Base-by-base conservation (phyloP, 2,329 filamentous ascomycete species). In the Talaromyces amestolkiae region DNA sequence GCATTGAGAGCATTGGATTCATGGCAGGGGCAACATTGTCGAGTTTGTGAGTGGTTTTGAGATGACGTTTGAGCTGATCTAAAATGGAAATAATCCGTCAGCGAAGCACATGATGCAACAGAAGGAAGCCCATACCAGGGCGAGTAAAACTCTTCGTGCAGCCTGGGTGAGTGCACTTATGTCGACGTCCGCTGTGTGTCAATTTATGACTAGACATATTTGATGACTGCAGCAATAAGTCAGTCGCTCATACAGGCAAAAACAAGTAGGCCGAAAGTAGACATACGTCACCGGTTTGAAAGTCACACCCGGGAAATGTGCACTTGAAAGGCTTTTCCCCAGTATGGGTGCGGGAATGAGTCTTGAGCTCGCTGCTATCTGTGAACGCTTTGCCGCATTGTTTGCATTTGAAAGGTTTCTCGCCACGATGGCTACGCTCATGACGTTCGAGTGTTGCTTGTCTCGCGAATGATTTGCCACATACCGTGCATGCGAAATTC, bases 171-270 rank as follows among this genome's bases (percentile, higher is more conserved):
- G 70, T 66, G 65, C 78, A 80, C 72, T 78, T 80, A 49, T 80
- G 78, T 70, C 72, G 76, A 45, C 78, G 76, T 67, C 79, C 78
- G 33, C 77, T 78, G 65, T 80, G 78, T 2, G 78, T 80, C 33
- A 80, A 70, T 68, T 78, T 75, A 64, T 80, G 78, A 39, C 78
- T 80, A 1, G 78, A 80, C 78, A 80, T 80, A 65, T 80, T 80
- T 7, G 78, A 80, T 24, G 78, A 80, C 78, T 80, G 51, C 8
- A 15, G 60, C 54, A 17, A 33, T 15, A 10, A 41, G 33, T 67
- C 39, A 66, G 43, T 58, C 22, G 43, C 1, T 58, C 10, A 13
- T 22, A 35, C 33, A 24, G 33, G 33, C 19, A 49, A 35, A 64
- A 19, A 47, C 51, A 27, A 24, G 5, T 31, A 22, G 13, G 13